These are phyloP conservation scores for Aureoboletus auriporus DNA, from an alignment of 768 basidiomycete genomes.

Conservation along the genomic window DNA sequence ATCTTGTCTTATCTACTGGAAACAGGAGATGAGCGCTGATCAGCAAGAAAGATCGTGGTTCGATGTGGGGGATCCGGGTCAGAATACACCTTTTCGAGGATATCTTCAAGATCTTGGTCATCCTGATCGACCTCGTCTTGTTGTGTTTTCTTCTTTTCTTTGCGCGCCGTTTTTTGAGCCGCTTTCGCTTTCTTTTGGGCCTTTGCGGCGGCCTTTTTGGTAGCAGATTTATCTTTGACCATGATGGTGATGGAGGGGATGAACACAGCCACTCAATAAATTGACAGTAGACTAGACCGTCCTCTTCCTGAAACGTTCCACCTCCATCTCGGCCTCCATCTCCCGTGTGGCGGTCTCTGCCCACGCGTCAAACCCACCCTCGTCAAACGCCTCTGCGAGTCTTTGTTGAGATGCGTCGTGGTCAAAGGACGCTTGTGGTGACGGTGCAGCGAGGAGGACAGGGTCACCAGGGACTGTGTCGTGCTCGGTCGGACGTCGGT, in stretches of 20 bases:
- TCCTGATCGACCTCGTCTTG: constrained; percentile 55
- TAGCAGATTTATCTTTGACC: constrained; percentile 15
- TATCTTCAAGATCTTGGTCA: constrained; percentile 77
- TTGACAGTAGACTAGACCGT: background rate
- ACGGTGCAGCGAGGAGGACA: background rate
- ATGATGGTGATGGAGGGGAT: constrained; percentile 8
- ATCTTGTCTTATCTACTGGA: constrained; percentile 70
- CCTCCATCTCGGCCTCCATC: constrained; percentile 51
- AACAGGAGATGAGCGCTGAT: constrained; percentile 1
- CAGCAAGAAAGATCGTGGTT: background rate
- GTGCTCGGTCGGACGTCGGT: constrained; percentile 37
- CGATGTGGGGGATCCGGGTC: background rate
- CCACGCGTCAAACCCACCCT: constrained; percentile 57
- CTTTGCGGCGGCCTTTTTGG: constrained; percentile 47
- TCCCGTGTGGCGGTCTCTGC: constrained; percentile 49
- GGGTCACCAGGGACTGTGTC: constrained; percentile 10
- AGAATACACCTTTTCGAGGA: constrained; percentile 66
- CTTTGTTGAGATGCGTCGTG: constrained; percentile 47
- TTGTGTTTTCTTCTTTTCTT: constrained; percentile 59
- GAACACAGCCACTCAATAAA: background rate
- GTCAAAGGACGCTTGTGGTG: constrained; percentile 9
- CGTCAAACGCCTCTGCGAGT: constrained; percentile 51
- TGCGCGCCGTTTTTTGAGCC: constrained; percentile 63
- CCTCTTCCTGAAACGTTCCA: constrained; percentile 38
- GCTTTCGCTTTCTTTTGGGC: constrained; percentile 66